These are phyloP conservation scores for Hypoxylon sp. DNA, from an alignment of 2,329 filamentous ascomycete species.

Conservation along the genomic window DNA sequence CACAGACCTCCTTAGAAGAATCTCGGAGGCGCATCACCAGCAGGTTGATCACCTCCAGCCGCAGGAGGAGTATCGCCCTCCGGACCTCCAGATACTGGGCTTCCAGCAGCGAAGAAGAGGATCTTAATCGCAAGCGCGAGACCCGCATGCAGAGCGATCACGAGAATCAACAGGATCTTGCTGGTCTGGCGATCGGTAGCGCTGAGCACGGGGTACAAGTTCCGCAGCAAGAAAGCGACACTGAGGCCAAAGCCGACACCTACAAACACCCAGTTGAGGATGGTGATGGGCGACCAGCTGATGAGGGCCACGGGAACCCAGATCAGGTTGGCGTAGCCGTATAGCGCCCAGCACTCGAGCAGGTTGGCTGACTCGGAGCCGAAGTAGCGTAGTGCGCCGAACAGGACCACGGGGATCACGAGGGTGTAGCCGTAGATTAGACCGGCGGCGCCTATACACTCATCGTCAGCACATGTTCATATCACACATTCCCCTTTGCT, in stretches of 20 bases:
- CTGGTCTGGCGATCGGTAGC: conserved; percentile 93
- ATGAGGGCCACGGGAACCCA: conserved; percentile 96
- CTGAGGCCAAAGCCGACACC: conserved; percentile 86
- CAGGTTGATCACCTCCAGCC: conserved; percentile 38
- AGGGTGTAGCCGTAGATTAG: conserved; percentile 96
- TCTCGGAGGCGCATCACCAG: conserved; percentile 30
- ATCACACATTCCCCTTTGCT: background rate
- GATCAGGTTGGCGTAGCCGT: conserved; percentile 96
- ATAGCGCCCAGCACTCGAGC: conserved; percentile 94
- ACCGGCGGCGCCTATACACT: conserved; percentile 79
- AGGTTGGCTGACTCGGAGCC: conserved; percentile 93
- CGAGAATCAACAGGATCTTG: conserved; percentile 86
- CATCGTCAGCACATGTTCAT: conserved; percentile 8
- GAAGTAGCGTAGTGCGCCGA: conserved; percentile 93
- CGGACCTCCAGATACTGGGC: conserved; percentile 63
- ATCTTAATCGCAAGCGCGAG: conserved; percentile 95
- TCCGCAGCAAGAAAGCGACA: conserved; percentile 86
- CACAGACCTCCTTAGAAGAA: conserved; percentile 26
- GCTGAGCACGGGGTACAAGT: conserved; percentile 90
- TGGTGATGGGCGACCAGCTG: conserved; percentile 86
- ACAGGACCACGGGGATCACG: conserved; percentile 86
- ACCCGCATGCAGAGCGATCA: conserved; percentile 89
- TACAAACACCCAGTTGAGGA: conserved; percentile 95
- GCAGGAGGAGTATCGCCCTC: conserved; percentile 37
- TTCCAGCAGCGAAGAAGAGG: conserved; percentile 90